These are phyloP conservation scores for Phytophthora tubulina DNA, from an alignment of 352 stramenopile species.

Conservation along the genomic window DNA sequence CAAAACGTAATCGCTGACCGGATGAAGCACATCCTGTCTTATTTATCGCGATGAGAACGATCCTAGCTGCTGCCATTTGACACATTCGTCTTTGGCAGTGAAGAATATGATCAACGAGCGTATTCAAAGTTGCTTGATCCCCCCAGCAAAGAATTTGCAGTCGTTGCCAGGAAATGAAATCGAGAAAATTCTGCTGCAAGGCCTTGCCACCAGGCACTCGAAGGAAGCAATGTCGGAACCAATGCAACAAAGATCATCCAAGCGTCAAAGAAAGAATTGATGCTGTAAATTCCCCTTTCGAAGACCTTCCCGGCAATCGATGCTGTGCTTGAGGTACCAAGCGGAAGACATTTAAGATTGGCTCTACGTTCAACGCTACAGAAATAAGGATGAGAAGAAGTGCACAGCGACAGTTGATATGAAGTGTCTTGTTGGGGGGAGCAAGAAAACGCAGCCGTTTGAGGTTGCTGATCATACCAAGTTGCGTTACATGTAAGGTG, in stretches of 20 bases:
- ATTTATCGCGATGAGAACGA: conserved; percentile 2
- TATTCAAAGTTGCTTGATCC: too few relatives aligned
- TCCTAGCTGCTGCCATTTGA: neutral
- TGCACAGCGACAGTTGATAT: too few relatives aligned
- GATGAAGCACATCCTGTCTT: conserved; percentile 24
- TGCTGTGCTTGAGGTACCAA: conserved; percentile 41
- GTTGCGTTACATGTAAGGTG: too few relatives aligned
- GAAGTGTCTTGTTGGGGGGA: too few relatives aligned
- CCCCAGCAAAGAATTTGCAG: neutral
- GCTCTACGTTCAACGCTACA: too few relatives aligned
- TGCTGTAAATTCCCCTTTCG: conserved; percentile 38
- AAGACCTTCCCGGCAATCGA: conserved; percentile 47
- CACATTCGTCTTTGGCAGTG: conserved; percentile 22
- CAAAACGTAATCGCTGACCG: neutral
- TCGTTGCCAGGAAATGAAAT: conserved; percentile 15
- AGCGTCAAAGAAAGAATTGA: conserved; percentile 29
- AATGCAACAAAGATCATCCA: conserved; percentile 30
- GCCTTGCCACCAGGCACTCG: conserved; percentile 7
- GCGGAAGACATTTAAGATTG: too few relatives aligned
- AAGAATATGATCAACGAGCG: too few relatives aligned
- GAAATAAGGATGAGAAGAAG: too few relatives aligned
- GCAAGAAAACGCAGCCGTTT: too few relatives aligned
- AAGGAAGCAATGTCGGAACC: neutral
- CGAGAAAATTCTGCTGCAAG: conserved; percentile 11
- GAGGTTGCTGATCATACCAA: too few relatives aligned